Conservation (phyloP, 2,329 filamentous ascomycete species). For the Talaromyces piceae region DNA sequence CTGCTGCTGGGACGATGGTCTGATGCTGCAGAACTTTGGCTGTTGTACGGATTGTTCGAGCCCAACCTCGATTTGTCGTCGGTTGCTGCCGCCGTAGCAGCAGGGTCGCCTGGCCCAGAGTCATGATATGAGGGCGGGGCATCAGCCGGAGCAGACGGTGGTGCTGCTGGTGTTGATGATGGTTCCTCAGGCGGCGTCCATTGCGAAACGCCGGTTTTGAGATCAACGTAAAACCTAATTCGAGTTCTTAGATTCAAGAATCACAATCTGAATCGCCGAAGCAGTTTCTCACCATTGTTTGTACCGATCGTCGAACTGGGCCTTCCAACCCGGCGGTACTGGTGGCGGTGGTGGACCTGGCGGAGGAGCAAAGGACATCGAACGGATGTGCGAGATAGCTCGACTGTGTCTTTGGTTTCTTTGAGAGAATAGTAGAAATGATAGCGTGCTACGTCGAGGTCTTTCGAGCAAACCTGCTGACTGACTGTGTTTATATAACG, state of each 20-base stretch:
- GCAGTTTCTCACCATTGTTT: constrained; percentile 60
- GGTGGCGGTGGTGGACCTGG: constrained; percentile 50
- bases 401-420: background rate
- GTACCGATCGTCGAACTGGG: constrained; percentile 80
- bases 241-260: background rate
- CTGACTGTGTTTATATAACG: too few relatives aligned
- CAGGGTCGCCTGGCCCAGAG: constrained; percentile 38
- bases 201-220: constrained; percentile 78
- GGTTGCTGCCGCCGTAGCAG: constrained; percentile 25
- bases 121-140: constrained; percentile 53
- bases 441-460: too few relatives aligned
- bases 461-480: too few relatives aligned
- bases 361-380: constrained; percentile 36
- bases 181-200: constrained; percentile 77
- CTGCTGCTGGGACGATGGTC: background rate
- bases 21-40: background rate
- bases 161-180: constrained; percentile 35
- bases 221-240: constrained; percentile 80
- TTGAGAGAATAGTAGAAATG: too few relatives aligned
- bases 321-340: constrained; percentile 74
- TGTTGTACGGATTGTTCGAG: constrained; percentile 66
- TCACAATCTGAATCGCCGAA: background rate
- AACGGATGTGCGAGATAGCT: background rate
- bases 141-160: constrained; percentile 25
- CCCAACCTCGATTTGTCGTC: constrained; percentile 45